Evolutionary conservation across 2,329 filamentous ascomycete species (phyloP).

Genomic region (Hypocreales sp.): DNA sequence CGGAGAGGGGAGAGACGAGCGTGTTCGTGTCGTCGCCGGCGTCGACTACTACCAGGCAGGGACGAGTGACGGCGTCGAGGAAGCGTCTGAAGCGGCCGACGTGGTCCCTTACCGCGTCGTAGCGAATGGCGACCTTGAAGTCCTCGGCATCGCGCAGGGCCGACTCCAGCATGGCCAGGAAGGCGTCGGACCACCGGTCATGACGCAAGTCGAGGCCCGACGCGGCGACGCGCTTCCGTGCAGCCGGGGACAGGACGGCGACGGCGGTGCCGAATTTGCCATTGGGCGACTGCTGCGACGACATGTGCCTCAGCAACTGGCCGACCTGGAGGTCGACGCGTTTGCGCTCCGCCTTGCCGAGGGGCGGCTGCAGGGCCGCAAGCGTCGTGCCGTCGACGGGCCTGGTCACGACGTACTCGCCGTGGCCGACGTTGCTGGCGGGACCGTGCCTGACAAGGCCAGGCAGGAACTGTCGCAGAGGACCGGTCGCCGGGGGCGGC

Average conservation of each 20-base stretch:
- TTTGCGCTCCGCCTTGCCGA: constrained; percentile 18
- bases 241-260: constrained; percentile 7
- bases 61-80: constrained; percentile 34
- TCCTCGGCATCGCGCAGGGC: constrained; percentile 45
- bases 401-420: constrained; percentile 27
- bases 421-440: constrained; percentile 10
- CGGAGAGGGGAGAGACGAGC: constrained; percentile 17
- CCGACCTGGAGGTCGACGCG: constrained; percentile 31
- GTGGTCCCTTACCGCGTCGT: constrained; percentile 36
- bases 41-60: constrained; percentile 39
- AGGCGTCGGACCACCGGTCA: constrained; percentile 38
- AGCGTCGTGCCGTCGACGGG: constrained; percentile 22
- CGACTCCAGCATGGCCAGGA: constrained; percentile 38
- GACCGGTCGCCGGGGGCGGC: background rate
- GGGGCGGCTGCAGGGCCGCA: constrained; percentile 15
- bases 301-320: constrained; percentile 26
- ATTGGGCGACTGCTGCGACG: constrained; percentile 26
- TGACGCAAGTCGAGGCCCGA: constrained; percentile 5
- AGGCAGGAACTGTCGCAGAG: constrained; percentile 21
- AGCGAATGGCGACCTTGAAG: constrained; percentile 40
- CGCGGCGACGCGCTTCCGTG: constrained; percentile 9
- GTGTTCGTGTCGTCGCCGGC: constrained; percentile 33
- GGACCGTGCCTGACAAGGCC: constrained; percentile 22
- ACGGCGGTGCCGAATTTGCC: constrained; percentile 27
- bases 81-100: constrained; percentile 30